Base-by-base conservation (phyloP, 2,329 filamentous ascomycete species). In the Fonsecaea monophora region DNA sequence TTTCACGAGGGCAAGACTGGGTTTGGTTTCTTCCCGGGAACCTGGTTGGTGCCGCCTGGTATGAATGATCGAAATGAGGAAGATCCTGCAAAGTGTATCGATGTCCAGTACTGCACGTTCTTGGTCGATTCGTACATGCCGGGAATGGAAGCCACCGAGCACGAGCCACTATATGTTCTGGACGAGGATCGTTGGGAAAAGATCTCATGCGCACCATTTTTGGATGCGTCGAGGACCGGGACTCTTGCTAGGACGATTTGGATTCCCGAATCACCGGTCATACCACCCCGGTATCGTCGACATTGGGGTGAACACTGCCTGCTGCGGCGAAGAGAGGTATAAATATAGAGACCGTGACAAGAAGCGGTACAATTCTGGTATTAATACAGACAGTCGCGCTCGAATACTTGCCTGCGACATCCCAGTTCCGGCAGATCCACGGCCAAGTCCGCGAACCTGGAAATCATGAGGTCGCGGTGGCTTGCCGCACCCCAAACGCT, bases 21-120 rank as follows among this genome's bases (percentile, higher is more conserved):
- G 6, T 90, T 90, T 72, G 91, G 89, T 2, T 84, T 92, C 69
- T 92, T 91, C 79, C 86, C 91, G 53, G 94, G 93, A n/a, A 92
- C 94, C 1, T 96, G 92, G 87, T 81, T 92, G 64, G 86, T 90
- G 0, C 91, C 95, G 0, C 81, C 83, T 57, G 94, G 94, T 2
- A 92, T 99, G 88, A 99, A 99, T 76, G 92, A 96, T 76, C 86
- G 88, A 69, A 99, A 99, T 74, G 83, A 89, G 71, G 94, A 97
- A 78, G 95, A 99, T 76, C 77, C 85, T 68, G 86, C 87, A 66
- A 99, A 98, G 86, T 96, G 98, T 77, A 64, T 89, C 85, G 83
- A 88, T 40, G 88, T 94, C 67, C 83, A 84, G 34, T 83, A 87
- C 62, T 99, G 95, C 78, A 84, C 87, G 8, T 97, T 96, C 78